Conservation (phyloP, 139 green algal genomes). For the Ettlia oleoabundans region DNA sequence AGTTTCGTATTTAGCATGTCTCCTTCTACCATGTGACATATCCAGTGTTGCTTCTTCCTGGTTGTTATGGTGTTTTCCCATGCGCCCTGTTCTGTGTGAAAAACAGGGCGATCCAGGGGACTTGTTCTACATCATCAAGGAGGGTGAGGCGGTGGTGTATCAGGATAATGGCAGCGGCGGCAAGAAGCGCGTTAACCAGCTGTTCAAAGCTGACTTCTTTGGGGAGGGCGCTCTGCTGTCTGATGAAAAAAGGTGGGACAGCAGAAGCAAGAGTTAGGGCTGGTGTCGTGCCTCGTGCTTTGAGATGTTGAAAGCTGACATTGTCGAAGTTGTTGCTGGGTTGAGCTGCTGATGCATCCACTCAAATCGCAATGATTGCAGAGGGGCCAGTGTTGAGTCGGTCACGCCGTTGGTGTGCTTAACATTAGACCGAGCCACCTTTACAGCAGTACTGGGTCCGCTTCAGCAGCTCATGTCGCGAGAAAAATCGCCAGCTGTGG, state of each 20-base stretch:
- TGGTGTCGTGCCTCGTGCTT: too few species aligned
- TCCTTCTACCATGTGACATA: too few species aligned
- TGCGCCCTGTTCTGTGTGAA: conserved; percentile 15
- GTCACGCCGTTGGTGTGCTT: conserved; percentile 78
- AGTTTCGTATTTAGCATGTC: too few species aligned
- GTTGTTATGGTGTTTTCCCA: too few species aligned
- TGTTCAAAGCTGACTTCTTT: conserved; percentile 95
- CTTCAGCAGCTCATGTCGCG: conserved; percentile 85
- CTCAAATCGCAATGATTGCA: background rate
- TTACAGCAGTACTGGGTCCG: conserved; percentile 86
- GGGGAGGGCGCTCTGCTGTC: conserved; percentile 87
- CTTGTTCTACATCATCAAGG: conserved; percentile 95
- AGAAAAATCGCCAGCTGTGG: conserved; percentile 85
- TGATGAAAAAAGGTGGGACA: conserved; percentile 66
- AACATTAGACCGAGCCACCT: conserved; percentile 80
- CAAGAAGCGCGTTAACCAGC: conserved; percentile 85
- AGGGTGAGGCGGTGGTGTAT: conserved; percentile 91
- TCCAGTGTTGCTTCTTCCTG: too few species aligned
- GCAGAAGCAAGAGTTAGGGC: too few species aligned
- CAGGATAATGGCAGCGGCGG: conserved; percentile 61
- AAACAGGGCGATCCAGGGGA: conserved; percentile 83
- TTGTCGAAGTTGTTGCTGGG: background rate
- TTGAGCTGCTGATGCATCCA: background rate
- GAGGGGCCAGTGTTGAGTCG: conserved; percentile 57
- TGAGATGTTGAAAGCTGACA: background rate